A percentile compares a stretch with the other conserved stretches of the same genome.
These are phyloP conservation scores for Cercospora canescens DNA, from an alignment of 2,329 filamentous ascomycete species.

Conservation along the genomic window DNA sequence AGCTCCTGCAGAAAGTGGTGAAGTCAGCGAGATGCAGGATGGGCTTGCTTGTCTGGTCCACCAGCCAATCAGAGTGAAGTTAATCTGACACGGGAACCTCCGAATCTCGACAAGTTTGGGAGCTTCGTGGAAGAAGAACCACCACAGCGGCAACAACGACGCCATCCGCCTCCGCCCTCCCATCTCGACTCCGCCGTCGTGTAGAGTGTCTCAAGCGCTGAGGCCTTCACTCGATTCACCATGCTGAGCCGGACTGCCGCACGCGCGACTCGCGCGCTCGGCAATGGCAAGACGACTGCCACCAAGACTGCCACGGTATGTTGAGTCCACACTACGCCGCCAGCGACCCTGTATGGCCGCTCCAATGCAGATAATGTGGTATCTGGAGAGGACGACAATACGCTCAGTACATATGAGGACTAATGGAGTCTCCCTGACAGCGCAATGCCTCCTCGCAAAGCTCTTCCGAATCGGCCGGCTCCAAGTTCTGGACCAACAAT, in stretches of 20 bases:
- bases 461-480: constrained; percentile 68
- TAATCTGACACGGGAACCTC: neutral
- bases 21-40: neutral
- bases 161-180: neutral
- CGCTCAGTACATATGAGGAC: constrained; percentile 16
- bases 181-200: constrained; percentile 15
- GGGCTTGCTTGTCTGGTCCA: neutral
- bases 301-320: constrained; percentile 49
- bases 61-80: neutral
- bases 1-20: neutral
- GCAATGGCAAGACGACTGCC: constrained; percentile 68
- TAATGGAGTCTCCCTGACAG: constrained; percentile 33
- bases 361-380: neutral
- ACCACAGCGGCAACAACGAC: neutral
- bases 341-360: neutral
- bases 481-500: constrained; percentile 74
- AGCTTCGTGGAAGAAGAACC: constrained; percentile 2
- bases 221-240: constrained; percentile 44
- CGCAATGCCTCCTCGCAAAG: constrained; percentile 69
- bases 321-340: constrained; percentile 14
- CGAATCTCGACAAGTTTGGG: constrained; percentile 4
- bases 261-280: constrained; percentile 84
- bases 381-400: neutral
- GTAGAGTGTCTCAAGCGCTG: constrained; percentile 36
- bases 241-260: constrained; percentile 94